Conservation (phyloP, 2,329 filamentous ascomycete genomes). For the Alternaria tenuissima region DNA sequence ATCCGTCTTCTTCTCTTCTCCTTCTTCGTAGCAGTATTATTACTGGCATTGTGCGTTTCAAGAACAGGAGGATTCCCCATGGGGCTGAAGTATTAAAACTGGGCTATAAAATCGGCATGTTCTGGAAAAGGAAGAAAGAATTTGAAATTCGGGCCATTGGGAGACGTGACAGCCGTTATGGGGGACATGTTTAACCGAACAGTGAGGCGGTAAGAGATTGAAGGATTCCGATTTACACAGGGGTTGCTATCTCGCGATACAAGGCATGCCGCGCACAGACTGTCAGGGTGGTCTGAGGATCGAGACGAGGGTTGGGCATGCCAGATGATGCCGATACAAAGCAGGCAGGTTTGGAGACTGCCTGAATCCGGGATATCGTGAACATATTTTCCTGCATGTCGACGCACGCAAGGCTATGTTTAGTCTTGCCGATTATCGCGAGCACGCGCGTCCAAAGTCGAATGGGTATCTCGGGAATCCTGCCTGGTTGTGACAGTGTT, state of each 20-base stretch:
- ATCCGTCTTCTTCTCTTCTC: constrained; percentile 13
- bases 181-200: constrained; percentile 5
- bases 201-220: constrained; percentile 18
- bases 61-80: constrained; percentile 16
- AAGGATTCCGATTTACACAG: constrained; percentile 11
- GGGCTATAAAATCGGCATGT: constrained; percentile 5
- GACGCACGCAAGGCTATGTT: neutral
- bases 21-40: neutral
- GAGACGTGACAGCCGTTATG: constrained; percentile 11
- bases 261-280: constrained; percentile 10
- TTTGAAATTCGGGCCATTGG: constrained; percentile 8
- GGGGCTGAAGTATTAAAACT: constrained; percentile 6
- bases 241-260: constrained; percentile 9
- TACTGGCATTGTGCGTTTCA: constrained; percentile 4
- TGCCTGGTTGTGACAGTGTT: constrained; percentile 5
- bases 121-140: constrained; percentile 3
- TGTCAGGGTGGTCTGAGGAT: constrained; percentile 7
- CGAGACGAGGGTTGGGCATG: constrained; percentile 7
- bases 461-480: constrained; percentile 4
- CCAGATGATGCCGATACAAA: constrained; percentile 9
- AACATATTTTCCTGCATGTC: neutral
- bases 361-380: neutral
- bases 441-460: constrained; percentile 1
- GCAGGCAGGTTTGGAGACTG: constrained; percentile 1
- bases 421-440: neutral